These are phyloP conservation scores for Telfairia occidentalis DNA, from an alignment of 331 rosid genomes.

Conservation along the genomic window DNA sequence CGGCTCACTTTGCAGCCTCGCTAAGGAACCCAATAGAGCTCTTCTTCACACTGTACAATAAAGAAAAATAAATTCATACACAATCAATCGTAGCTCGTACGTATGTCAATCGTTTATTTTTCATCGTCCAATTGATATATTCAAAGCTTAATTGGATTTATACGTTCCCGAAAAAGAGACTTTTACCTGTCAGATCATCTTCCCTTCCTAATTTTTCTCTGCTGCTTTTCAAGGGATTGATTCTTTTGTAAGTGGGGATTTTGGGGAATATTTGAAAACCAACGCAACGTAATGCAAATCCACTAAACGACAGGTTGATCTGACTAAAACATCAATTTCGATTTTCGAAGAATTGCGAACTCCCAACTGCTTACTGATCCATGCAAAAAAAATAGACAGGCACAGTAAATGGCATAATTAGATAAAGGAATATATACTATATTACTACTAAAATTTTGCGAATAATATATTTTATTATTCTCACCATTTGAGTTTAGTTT, in stretches of 20 bases:
- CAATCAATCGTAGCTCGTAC: not conserved
- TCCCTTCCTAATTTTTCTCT: not conserved
- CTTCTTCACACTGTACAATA: not conserved
- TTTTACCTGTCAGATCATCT: not conserved
- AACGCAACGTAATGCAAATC: not conserved
- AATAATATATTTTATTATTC: too few relatives aligned
- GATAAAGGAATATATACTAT: too few relatives aligned
- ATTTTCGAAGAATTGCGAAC: not conserved
- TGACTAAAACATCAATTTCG: not conserved
- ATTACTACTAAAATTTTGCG: too few relatives aligned
- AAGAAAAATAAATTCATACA: not conserved
- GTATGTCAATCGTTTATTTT: not conserved
- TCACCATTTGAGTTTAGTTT: too few relatives aligned
- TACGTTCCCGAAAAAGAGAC: not conserved
- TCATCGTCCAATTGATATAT: not conserved
- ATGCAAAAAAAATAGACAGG: too few relatives aligned
- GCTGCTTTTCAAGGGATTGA: not conserved
- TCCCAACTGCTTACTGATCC: too few relatives aligned
- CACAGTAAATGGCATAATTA: too few relatives aligned
- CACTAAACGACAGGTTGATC: not conserved
- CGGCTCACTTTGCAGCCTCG: constrained; percentile 4
- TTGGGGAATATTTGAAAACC: not conserved
- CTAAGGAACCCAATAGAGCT: not conserved
- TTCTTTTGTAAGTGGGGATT: not conserved
- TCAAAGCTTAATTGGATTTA: not conserved